Percentiles rank a stretch among this genome's conserved stretches.
phyloP scores from a whole-genome alignment of 164 flowering plant genomes.

The Paratinospora sagittata region DNA sequence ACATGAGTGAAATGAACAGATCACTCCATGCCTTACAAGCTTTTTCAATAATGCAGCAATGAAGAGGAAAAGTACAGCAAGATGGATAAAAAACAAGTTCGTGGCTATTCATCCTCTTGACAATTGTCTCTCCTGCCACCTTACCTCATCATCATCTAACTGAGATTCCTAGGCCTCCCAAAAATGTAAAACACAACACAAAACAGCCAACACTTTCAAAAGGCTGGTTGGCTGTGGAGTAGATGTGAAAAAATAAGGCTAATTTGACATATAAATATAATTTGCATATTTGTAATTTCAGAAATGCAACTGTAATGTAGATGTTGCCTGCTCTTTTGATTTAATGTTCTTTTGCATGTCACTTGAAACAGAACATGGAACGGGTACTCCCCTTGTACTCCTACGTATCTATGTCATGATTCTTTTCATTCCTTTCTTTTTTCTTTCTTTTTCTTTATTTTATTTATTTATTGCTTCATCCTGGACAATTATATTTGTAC shows the following conservation, averaged over 20 bases:
- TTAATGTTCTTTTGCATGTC: background rate
- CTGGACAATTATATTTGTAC: background rate
- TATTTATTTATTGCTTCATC: too few species aligned
- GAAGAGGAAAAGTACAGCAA: constrained; percentile 18
- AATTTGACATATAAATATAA: background rate
- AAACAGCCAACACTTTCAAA: background rate
- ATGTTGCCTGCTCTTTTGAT: too few species aligned
- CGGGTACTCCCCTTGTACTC: background rate
- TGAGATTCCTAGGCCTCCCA: background rate
- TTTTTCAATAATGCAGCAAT: constrained; percentile 27
- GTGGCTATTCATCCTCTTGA: constrained; percentile 33
- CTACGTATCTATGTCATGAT: too few species aligned
- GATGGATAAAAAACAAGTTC: constrained; percentile 12
- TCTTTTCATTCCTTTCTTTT: too few species aligned
- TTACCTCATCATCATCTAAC: constrained; percentile 1
- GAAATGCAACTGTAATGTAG: background rate
- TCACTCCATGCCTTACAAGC: constrained; percentile 8
- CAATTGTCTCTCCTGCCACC: background rate
- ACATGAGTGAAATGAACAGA: constrained; percentile 1
- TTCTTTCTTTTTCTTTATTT: too few species aligned
- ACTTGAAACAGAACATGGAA: background rate
- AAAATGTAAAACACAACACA: constrained; percentile 3
- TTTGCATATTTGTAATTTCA: background rate
- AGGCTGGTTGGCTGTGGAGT: background rate
- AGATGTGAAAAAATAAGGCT: background rate